These are phyloP conservation scores for Scleroderma bovista DNA, from an alignment of 768 basidiomycete genomes.

Conservation along the genomic window DNA sequence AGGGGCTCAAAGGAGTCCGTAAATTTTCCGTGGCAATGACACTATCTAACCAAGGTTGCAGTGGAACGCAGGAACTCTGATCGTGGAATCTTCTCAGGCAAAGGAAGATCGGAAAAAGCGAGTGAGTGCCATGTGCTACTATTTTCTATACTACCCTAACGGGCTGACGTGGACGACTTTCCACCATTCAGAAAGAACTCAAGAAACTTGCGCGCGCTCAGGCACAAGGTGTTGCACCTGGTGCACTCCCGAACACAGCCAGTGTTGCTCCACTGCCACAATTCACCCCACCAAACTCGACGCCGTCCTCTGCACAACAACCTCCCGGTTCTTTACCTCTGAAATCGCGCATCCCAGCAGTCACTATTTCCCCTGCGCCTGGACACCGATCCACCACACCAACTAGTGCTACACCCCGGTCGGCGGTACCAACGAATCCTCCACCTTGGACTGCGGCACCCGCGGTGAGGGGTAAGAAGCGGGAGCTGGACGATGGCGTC, in stretches of 20 bases:
- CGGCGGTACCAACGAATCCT: conserved; percentile 21
- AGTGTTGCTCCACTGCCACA: conserved; percentile 32
- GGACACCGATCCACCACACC: conserved; percentile 24
- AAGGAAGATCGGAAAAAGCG: conserved; percentile 73
- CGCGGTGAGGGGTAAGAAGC: conserved; percentile 28
- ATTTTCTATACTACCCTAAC: not conserved
- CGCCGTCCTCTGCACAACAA: conserved; percentile 18
- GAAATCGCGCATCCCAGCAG: conserved; percentile 28
- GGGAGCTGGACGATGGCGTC: conserved; percentile 24
- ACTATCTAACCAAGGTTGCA: conserved; percentile 25
- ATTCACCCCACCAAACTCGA: conserved; percentile 19
- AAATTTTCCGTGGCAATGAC: conserved; percentile 9
- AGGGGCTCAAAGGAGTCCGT: conserved; percentile 69
- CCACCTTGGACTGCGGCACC: conserved; percentile 17
- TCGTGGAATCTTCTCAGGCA: conserved; percentile 68
- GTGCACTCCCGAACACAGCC: conserved; percentile 18
- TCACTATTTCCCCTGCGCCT: conserved; percentile 25
- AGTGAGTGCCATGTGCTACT: conserved; percentile 41
- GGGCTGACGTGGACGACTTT: not conserved
- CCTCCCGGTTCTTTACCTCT: conserved; percentile 12
- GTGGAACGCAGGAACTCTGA: conserved; percentile 63
- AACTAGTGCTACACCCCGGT: conserved; percentile 26
- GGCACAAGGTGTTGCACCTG: conserved; percentile 25
- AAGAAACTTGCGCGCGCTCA: conserved; percentile 61
- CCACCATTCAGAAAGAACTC: conserved; percentile 60